Conservation (phyloP, 2,329 filamentous ascomycete species). For the Cordyceps cateniannulata region DNA sequence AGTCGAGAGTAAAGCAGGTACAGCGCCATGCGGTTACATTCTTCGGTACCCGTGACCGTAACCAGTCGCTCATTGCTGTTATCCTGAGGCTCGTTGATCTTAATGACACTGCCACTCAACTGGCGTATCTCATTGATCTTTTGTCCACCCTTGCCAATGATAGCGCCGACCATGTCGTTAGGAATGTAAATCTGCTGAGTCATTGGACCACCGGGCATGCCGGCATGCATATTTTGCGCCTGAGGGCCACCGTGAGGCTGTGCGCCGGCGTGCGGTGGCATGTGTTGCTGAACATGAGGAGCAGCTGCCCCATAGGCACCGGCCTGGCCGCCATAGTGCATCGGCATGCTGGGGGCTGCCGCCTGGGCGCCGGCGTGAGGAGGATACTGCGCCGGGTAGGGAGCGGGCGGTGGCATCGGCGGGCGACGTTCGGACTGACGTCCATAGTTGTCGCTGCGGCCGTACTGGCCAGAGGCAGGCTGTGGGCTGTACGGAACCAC, state of each 20-base stretch:
- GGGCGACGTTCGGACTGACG: constrained; percentile 69
- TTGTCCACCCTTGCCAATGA: constrained; percentile 95
- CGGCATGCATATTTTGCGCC: constrained; percentile 64
- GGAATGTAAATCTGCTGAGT: constrained; percentile 99
- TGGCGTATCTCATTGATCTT: constrained; percentile 99
- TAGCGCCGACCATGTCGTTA: constrained; percentile 98
- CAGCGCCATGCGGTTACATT: constrained; percentile 99
- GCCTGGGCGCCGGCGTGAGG: constrained; percentile 51
- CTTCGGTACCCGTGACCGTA: constrained; percentile 93
- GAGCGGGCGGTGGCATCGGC: constrained; percentile 63
- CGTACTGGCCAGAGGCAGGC: constrained; percentile 85
- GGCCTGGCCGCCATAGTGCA: constrained; percentile 75
- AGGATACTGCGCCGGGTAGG: constrained; percentile 66
- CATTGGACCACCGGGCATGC: constrained; percentile 55
- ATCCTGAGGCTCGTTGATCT: constrained; percentile 98
- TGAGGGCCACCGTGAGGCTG: constrained; percentile 59
- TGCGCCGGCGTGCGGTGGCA: constrained; percentile 51
- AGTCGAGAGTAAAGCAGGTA: constrained; percentile 99
- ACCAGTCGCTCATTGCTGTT: constrained; percentile 98
- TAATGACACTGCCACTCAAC: constrained; percentile 95
- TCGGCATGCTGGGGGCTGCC: constrained; percentile 55
- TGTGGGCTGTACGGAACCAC: constrained; percentile 97
- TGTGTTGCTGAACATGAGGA: constrained; percentile 68
- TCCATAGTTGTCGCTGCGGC: constrained; percentile 77
- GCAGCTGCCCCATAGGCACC: constrained; percentile 74